Base-by-base conservation (phyloP, 257 asterid genomes). In the Verbascum thapsus region DNA sequence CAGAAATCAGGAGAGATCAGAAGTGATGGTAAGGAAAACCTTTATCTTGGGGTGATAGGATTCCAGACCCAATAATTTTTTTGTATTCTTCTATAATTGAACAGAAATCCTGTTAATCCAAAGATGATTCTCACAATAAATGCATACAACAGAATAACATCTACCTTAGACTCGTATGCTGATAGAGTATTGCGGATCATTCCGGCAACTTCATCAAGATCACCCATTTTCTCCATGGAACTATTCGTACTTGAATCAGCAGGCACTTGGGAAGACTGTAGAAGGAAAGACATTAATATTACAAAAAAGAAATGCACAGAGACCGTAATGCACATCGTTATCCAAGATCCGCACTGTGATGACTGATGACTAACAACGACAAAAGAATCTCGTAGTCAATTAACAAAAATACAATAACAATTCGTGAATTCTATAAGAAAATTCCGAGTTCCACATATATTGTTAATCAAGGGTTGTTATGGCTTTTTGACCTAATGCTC, bases 181-280 rank as follows among this genome's bases (percentile, higher is more conserved):
- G 95, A 83, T 63, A 92, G 75, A 58, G 99, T 92, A 71, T 69
- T 72, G 53, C 78, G 84, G 71, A 92, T 78, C 96, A 92, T 85
- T 72, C 88, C 94, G 67, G 94, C 86, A 68, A 89, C 95, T 79
- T 92, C 99, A 40, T 85, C 94, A 53, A 92, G 96, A 85, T 80
- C 91, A 32, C 88, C 90, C 54, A 64, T 76, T 69, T 81, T 86
- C 73, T 89, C 95, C 66, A 74, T 60, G 38, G 78, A 65, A 69
- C 74, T 70, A 64, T 63, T 85, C 44, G 81, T 66, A 63, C 52
- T 86, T 59, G 97, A 74, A 71, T 91, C 96, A 69, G 89, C 73
- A 76, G 96, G 76, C 51, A 79, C 88, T 76, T 86, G 90, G 70
- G 99, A 92, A 67, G 97, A 82, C 94, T 87, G 85, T 45, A 73